phyloP scores from a whole-genome alignment of 495 filamentous ascomycete genomes.

The Aspergillus haitiensis region DNA sequence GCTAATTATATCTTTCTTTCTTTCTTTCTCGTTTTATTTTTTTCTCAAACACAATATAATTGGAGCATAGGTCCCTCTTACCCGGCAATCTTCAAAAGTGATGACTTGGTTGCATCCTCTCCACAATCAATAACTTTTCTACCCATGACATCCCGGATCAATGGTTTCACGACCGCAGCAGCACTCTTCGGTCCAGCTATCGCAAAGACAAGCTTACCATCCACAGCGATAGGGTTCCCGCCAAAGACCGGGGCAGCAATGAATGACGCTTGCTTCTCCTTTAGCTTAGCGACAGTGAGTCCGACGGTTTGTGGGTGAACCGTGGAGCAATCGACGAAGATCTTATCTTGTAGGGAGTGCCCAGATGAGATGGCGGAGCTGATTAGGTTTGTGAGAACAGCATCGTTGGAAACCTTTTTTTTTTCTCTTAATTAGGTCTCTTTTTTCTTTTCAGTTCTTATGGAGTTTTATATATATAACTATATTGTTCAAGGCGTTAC shows the following conservation, averaged over 20 bases:
- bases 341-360: conserved; percentile 42
- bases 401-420: conserved; percentile 43
- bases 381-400: conserved; percentile 41
- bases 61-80: conserved; percentile 18
- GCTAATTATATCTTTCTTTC: too few species aligned
- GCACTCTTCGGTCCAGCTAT: conserved; percentile 43
- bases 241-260: conserved; percentile 49
- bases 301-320: conserved; percentile 45
- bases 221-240: conserved; percentile 45
- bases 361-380: conserved; percentile 33
- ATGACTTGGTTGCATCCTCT: conserved; percentile 47
- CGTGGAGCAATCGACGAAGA: conserved; percentile 53
- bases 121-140: conserved; percentile 50
- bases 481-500: not conserved
- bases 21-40: too few species aligned
- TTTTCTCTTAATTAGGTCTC: not conserved
- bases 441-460: not conserved
- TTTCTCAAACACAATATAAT: too few species aligned
- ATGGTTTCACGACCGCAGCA: conserved; percentile 39
- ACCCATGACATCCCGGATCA: conserved; percentile 49
- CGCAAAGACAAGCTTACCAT: conserved; percentile 49
- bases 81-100: conserved; percentile 50
- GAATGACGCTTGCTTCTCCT: conserved; percentile 37
- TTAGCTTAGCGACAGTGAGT: conserved; percentile 35
- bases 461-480: not conserved